Evolutionary conservation across 352 stramenopile species (phyloP), one percentile per base, ranked within the genome.

Genomic region (Pilasporangium apinafurcum): DNA sequence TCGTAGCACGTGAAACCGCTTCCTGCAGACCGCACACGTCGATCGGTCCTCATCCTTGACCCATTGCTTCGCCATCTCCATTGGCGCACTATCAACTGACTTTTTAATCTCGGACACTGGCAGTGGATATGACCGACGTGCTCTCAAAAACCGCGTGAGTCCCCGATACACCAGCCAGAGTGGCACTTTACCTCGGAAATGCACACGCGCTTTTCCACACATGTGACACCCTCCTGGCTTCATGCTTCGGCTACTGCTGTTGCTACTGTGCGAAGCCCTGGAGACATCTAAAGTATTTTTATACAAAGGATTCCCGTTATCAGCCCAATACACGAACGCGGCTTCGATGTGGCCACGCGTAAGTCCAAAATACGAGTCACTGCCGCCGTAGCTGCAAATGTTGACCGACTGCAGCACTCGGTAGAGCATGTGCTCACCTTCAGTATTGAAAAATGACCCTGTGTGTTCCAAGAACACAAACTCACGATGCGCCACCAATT

Each of bases 311-410:
- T n/a, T n/a, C n/a, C n/a, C n/a, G 18, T 45, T 47, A 37, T 88
- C 75, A 52, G 81, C 68, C 72, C 69, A 88, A 42, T 83, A 88
- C 24, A 88, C 69, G 32, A 83, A 77, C 28, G 72, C 72, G 28
- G 53, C 62, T 39, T 86, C 69, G 18, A 85, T 44, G 34, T 84
- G 63, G 16, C 56, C 72, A 8, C 75, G 72, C 33, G 69, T 85
- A 44, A 88, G 65, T 5, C 72, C 72, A 48, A 86, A 85, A 52
- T 86, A 85, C 45, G 64, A 68, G 46, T 74, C 61, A 38, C 79
- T 56, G 20, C 75, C 72, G 14, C 75, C 75, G 32, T 83, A 88
- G 13, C 62, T 59, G 18, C 62, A 46, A 44, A 86, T 57, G 22
- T 80, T 65, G 12, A 89, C 53, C 1, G 74, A 85, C 41, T 89